Conservation (phyloP, 2,329 filamentous ascomycete genomes). For the Pseudovirgaria hyperparasitica region DNA sequence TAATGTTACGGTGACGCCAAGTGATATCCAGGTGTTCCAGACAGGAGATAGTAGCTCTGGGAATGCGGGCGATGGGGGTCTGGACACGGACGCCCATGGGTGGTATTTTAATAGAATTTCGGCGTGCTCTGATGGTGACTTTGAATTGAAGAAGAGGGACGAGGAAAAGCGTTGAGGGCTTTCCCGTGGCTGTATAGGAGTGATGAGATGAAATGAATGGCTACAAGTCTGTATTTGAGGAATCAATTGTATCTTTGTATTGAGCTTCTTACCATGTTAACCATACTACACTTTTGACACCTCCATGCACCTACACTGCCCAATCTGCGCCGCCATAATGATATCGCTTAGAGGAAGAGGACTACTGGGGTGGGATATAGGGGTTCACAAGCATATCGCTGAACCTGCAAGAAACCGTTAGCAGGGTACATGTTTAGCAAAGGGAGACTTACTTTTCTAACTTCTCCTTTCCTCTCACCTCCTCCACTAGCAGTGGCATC, state of each 20-base stretch:
- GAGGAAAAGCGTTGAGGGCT: too few species aligned
- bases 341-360: neutral
- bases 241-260: too few species aligned
- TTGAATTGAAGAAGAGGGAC: slow-evolving; percentile 16
- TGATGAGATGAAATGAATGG: too few species aligned
- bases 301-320: neutral
- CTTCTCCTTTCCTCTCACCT: slow-evolving; percentile 89
- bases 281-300: neutral
- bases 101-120: slow-evolving; percentile 24
- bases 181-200: too few species aligned
- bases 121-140: slow-evolving; percentile 15
- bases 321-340: too few species aligned
- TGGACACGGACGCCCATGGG: slow-evolving; percentile 18
- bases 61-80: slow-evolving; percentile 16
- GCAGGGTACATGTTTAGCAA: slow-evolving; percentile 8
- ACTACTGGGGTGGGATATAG: slow-evolving; percentile 50
- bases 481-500: slow-evolving; percentile 92
- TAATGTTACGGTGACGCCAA: slow-evolving; percentile 8
- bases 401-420: slow-evolving; percentile 36
- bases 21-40: slow-evolving; percentile 11
- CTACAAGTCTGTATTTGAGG: too few species aligned
- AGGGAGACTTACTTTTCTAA: slow-evolving; percentile 50
- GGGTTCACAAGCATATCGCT: slow-evolving; percentile 72
- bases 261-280: too few species aligned
- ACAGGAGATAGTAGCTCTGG: slow-evolving; percentile 14